Evolutionary conservation across 75 land plant genomes (phyloP).

Genomic region (Cunninghamia lanceolata): DNA sequence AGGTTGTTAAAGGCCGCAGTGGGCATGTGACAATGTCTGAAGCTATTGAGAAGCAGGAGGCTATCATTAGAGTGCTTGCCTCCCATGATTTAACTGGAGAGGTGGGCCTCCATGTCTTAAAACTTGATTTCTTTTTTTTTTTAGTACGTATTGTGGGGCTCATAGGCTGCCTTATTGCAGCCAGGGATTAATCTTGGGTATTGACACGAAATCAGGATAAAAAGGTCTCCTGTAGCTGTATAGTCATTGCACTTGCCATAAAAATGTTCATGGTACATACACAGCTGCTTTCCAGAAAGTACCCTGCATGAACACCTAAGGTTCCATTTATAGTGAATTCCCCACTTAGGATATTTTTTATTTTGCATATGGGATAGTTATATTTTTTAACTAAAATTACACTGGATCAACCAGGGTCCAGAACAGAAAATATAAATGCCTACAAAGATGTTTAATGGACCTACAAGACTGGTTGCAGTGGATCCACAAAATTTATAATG

Average conservation of each 20-base stretch:
- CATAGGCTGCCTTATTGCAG: background rate
- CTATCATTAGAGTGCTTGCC: constrained; percentile 65
- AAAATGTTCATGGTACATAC: background rate
- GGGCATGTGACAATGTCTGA: constrained; percentile 55
- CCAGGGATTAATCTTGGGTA: background rate
- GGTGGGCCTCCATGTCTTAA: constrained; percentile 24
- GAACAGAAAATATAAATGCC: background rate
- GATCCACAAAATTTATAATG: background rate
- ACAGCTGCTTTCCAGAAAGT: background rate
- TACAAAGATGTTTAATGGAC: background rate
- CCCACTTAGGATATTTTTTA: background rate
- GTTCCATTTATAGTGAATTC: background rate
- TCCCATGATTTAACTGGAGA: constrained; percentile 59
- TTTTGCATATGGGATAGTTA: background rate
- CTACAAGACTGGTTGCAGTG: background rate
- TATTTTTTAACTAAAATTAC: background rate
- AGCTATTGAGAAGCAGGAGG: constrained; percentile 75
- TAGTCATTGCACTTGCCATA: background rate
- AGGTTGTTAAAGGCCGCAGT: constrained; percentile 65
- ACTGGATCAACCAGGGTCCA: background rate
- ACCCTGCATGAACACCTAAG: background rate
- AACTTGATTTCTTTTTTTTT: background rate
- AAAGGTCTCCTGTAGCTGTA: background rate
- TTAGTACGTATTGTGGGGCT: background rate
- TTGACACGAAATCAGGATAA: background rate